phyloP scores from a whole-genome alignment of 306 rosid species.

The Cucumis cinereus region DNA sequence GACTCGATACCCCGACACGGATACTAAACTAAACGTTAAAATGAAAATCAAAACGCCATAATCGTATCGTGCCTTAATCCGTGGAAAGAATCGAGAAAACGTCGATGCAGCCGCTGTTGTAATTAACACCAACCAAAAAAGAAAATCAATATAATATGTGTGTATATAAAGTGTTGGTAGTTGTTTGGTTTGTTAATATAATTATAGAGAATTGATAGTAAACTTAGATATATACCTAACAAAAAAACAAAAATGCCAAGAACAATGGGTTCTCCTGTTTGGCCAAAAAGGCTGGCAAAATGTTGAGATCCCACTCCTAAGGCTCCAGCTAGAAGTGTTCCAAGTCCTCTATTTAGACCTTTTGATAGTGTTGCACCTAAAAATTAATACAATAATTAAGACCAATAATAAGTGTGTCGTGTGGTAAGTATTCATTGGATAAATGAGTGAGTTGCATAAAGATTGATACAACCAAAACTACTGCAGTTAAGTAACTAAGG shows the following conservation, averaged over 20 bases:
- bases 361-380: conserved; percentile 76
- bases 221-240: conserved; percentile 20
- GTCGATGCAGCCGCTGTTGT: conserved; percentile 70
- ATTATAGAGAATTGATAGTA: no score
- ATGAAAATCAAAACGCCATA: conserved; percentile 77
- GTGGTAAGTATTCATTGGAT: no score
- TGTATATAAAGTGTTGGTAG: background rate
- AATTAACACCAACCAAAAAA: background rate
- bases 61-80: conserved; percentile 68
- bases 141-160: background rate
- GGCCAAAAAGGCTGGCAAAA: conserved; percentile 47
- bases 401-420: no score
- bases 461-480: no score
- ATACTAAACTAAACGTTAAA: conserved; percentile 63
- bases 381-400: background rate
- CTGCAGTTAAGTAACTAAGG: no score
- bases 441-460: no score
- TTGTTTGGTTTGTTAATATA: background rate
- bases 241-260: conserved; percentile 65
- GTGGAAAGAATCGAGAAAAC: conserved; percentile 56
- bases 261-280: conserved; percentile 47
- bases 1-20: conserved; percentile 55
- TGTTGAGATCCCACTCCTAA: conserved; percentile 72
- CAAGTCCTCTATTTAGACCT: conserved; percentile 69
- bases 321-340: conserved; percentile 66